Evolutionary conservation across 2,329 filamentous ascomycete species (phyloP), one percentile per base, ranked within the genome.

Genomic region (Exophiala alcalophila): DNA sequence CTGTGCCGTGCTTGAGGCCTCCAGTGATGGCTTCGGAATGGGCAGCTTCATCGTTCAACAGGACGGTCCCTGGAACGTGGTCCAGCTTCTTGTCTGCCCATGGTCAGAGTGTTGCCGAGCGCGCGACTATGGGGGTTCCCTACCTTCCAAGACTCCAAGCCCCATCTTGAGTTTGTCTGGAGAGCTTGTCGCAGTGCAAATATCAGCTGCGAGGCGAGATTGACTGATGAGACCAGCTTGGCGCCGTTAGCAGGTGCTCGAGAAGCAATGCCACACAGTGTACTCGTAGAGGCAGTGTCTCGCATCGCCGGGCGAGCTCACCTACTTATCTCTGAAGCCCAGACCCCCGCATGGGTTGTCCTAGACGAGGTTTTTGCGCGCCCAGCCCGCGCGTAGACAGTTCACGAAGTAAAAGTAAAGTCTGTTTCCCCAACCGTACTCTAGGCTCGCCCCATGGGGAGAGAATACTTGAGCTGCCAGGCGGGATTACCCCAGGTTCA

Each of bases 1-100:
- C 49, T 27, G 39, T 54, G 18, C 49, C 49, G 27, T 56, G 53
- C 34, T 53, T 54, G 5, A 52, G 32, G n/a, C 43, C 42, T 14
- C 32, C 27, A 19, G 44, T 51, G 35, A 49, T 40, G 12, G 37
- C 49, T 34, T 44, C 45, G 4, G 46, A 40, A 21, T 52, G 44
- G 12, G 43, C 40, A 20, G 49, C 42, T 40, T 52, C 49, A 28
- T 52, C 51, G 39, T 54, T 49, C 12, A 52, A 21, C 16, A 51
- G 27, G 37, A 54, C 49, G 16, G 50, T 53, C 3, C 49, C 48
- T 2, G 48, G 50, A 18, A 52, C 49, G 23, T 54, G 48, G 44
- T 49, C 51, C 23, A 49, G 43, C 31, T 52, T 47, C 14, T 19
- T 47, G 35, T 51, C 51, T 53, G 42, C 9, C 3, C 5, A 12